Conservation (phyloP, 2,329 filamentous ascomycete genomes). For the Knufia fluminis region DNA sequence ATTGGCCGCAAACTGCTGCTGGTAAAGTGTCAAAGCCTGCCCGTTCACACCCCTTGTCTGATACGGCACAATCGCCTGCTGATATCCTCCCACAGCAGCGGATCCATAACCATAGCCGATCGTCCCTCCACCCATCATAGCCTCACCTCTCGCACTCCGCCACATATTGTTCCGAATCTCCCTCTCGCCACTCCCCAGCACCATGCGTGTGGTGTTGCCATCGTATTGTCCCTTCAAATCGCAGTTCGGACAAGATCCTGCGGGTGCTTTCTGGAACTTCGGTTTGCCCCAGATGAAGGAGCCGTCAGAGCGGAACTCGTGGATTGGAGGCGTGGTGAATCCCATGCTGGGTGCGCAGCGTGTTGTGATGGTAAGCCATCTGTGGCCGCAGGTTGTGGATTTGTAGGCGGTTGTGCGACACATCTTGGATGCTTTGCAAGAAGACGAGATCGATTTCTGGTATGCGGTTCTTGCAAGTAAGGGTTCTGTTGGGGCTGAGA, state of each 20-base stretch:
- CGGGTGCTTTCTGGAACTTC: slow-evolving; percentile 17
- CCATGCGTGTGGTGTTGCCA: slow-evolving; percentile 24
- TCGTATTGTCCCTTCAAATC: slow-evolving; percentile 27
- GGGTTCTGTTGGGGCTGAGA: not conserved
- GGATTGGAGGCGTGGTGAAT: slow-evolving; percentile 20
- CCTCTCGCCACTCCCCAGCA: slow-evolving; percentile 13
- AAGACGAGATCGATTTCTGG: not conserved
- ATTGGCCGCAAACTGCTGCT: not conserved
- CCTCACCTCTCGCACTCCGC: not conserved
- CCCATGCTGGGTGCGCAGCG: slow-evolving; percentile 31
- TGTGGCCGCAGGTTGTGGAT: slow-evolving; percentile 38
- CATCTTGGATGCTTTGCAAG: not conserved
- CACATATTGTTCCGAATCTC: not conserved
- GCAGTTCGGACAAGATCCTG: slow-evolving; percentile 26
- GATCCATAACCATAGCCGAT: not conserved
- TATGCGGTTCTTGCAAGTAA: not conserved
- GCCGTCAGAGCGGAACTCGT: slow-evolving; percentile 22
- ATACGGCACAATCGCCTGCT: not conserved
- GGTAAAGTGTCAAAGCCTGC: not conserved
- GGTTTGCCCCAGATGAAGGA: slow-evolving; percentile 15
- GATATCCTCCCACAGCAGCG: not conserved
- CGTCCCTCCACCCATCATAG: not conserved
- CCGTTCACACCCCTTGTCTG: not conserved
- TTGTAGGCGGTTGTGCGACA: slow-evolving; percentile 28
- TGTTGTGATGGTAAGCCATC: slow-evolving; percentile 40